Base-by-base conservation (phyloP, 192 early-diverging fungal genomes). In the Rhizophagus prolifer region DNA sequence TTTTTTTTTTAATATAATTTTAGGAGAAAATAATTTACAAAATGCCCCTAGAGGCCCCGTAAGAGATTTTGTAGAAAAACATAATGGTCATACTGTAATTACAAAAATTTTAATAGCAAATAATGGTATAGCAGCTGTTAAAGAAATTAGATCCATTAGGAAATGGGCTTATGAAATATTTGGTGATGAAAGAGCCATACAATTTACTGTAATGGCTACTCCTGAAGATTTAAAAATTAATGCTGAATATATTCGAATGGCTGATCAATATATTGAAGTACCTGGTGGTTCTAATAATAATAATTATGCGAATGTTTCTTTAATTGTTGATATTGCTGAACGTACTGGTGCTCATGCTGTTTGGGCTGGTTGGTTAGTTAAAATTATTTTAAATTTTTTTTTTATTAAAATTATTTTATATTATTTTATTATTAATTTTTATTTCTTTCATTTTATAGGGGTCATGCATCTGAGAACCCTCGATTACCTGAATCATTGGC, bases 51-150 rank as follows among this genome's bases (percentile, higher is more conserved):
- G 88, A 79, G 88, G 88, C 58, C 82, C 82, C 67, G 91, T 94
- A 28, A 87, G 90, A 65, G 91, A 94, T 64, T 94, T 92, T 84
- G 93, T 94, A 66, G 84, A 88, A 83, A 87, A 89, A 73, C 81
- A 92, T 79, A 88, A 88, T 71, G 94, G 94, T 31, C 93, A 94
- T 83, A 93, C 92, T 61, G 91, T 95, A 41, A 98, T 99, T 79
- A 93, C 92, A 44, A 95, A 95, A 80, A 92, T 99, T 36, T 88
- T 99, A 58, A 96, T 99, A 82, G 97, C 97, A 78, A 99, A 99
- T 89, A 98, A 98, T 88, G 97, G 97, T 76, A 98, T 99, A 83
- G 97, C 97, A 1, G 97, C 97, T 59, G 96, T 99, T 78, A 99
- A 99, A 82, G 95, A 96, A 87, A 99, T 99, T 78, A 91, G 97